A percentile compares a stretch with the other conserved stretches of the same genome.
Evolutionary conservation across 371 early-diverging fungal species (phyloP).

Genomic region (Syncephalastrum contaminatum): DNA sequence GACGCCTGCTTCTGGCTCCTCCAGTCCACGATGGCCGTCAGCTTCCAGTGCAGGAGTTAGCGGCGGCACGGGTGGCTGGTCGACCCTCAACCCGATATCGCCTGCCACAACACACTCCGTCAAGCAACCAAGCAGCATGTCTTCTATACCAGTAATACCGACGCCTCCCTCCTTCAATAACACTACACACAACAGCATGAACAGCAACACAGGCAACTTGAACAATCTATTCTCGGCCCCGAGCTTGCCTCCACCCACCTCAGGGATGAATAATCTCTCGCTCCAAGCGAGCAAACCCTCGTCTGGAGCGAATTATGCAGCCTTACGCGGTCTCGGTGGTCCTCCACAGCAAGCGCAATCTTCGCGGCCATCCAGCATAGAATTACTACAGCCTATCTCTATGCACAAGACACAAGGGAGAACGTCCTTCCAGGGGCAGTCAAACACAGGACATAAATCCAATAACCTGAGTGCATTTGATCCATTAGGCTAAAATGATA

Average conservation of each 20-base stretch:
- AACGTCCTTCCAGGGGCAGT: slow-evolving; percentile 5
- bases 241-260: slow-evolving; percentile 13
- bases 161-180: slow-evolving; percentile 3
- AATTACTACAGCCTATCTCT: slow-evolving; percentile 25
- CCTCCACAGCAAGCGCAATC: slow-evolving; percentile 9
- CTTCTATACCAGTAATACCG: not conserved
- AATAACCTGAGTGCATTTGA: slow-evolving; percentile 38
- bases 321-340: slow-evolving; percentile 9
- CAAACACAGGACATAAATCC: slow-evolving; percentile 14
- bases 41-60: too few relatives aligned
- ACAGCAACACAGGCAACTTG: not conserved
- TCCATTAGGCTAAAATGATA: slow-evolving; percentile 30
- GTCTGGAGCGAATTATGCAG: slow-evolving; percentile 12
- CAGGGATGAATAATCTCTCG: slow-evolving; percentile 4
- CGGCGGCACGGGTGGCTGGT: too few relatives aligned
- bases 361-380: slow-evolving; percentile 21
- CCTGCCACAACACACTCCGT: not conserved
- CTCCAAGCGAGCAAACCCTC: slow-evolving; percentile 1
- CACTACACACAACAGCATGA: slow-evolving; percentile 4
- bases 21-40: slow-evolving; percentile 7
- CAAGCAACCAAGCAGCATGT: not conserved
- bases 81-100: not conserved
- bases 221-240: slow-evolving; percentile 8
- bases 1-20: slow-evolving; percentile 7
- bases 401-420: slow-evolving; percentile 4